Evolutionary conservation across 148 eudicot genomes (phyloP).

Genomic region (Fagopyrum esculentum): DNA sequence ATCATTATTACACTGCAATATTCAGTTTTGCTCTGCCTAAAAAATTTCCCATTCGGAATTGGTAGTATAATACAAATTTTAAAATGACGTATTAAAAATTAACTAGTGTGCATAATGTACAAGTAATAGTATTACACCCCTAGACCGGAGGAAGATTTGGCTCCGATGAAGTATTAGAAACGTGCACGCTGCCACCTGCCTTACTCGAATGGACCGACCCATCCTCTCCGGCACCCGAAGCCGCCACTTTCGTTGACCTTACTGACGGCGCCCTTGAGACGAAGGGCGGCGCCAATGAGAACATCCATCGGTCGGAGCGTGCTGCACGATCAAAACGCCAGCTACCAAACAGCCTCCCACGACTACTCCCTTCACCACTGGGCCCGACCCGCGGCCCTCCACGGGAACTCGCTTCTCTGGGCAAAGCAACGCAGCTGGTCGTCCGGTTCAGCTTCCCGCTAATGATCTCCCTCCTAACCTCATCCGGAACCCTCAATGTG

Average conservation of each 20-base stretch:
- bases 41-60: too few species aligned
- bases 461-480: slow-evolving; percentile 30
- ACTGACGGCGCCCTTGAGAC: slow-evolving; percentile 36
- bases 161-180: neutral
- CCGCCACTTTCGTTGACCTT: slow-evolving; percentile 29
- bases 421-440: slow-evolving; percentile 16
- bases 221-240: slow-evolving; percentile 15
- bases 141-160: slow-evolving; percentile 10
- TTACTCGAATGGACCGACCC: slow-evolving; percentile 15
- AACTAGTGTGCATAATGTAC: neutral
- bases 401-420: slow-evolving; percentile 21
- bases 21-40: too few species aligned
- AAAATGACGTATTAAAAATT: too few species aligned
- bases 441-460: slow-evolving; percentile 17
- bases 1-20: too few species aligned
- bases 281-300: slow-evolving; percentile 45
- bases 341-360: slow-evolving; percentile 18
- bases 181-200: slow-evolving; percentile 1
- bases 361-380: slow-evolving; percentile 20
- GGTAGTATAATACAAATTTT: too few species aligned
- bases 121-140: neutral
- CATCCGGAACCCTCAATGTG: slow-evolving; percentile 31
- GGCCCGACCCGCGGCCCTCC: slow-evolving; percentile 20
- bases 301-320: slow-evolving; percentile 53
- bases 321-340: slow-evolving; percentile 25